A percentile compares a stretch with the other conserved stretches of the same genome.
Conservation (phyloP, 768 basidiomycete genomes). For the Lactarius akahatsu region DNA sequence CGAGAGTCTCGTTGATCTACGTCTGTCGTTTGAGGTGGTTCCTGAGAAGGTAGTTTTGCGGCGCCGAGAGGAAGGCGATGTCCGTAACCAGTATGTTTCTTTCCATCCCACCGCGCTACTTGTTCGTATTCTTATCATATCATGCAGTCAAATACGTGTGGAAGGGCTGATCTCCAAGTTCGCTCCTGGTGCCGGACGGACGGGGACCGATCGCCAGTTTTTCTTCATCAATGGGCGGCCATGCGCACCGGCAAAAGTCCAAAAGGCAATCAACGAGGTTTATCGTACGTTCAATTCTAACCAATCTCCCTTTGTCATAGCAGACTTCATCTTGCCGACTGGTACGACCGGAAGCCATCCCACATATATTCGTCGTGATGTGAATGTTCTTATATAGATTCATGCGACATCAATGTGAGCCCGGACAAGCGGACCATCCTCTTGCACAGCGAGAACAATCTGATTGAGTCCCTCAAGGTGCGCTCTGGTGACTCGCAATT, state of each 20-base stretch:
- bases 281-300: constrained; percentile 77
- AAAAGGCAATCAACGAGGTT: constrained; percentile 89
- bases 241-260: constrained; percentile 74
- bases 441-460: constrained; percentile 78
- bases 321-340: constrained; percentile 79
- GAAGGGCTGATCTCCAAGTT: constrained; percentile 87
- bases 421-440: constrained; percentile 97
- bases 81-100: constrained; percentile 19
- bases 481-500: constrained; percentile 3
- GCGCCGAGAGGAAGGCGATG: constrained; percentile 37
- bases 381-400: constrained; percentile 44
- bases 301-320: constrained; percentile 80
- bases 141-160: constrained; percentile 48
- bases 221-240: constrained; percentile 93
- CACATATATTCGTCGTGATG: constrained; percentile 4
- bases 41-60: constrained; percentile 55
- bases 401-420: constrained; percentile 90
- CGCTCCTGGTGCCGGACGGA: constrained; percentile 66
- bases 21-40: constrained; percentile 66
- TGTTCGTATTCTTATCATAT: constrained; percentile 23
- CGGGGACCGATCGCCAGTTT: constrained; percentile 84
- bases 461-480: constrained; percentile 80
- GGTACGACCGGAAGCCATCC: constrained; percentile 45
- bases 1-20: constrained; percentile 71
- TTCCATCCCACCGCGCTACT: no score